Conservation (phyloP, 1,284 basidiomycete genomes). For the Gymnopus androsaceus region DNA sequence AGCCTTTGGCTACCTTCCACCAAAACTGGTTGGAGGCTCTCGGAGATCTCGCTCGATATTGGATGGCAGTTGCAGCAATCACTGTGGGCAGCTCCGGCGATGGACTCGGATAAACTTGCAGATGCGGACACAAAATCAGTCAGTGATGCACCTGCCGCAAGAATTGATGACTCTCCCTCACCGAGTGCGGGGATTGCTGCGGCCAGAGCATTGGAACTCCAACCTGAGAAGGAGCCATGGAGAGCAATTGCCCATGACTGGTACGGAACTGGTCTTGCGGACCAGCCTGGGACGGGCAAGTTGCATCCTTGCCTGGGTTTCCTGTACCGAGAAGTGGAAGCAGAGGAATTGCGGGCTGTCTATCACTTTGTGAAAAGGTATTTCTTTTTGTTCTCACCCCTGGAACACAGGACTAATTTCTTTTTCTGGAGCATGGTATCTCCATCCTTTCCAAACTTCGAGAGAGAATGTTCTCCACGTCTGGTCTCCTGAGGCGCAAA, state of each 20-base stretch:
- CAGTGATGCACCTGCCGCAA: conserved; percentile 54
- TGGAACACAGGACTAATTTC: conserved; percentile 4
- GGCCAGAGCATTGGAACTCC: conserved; percentile 82
- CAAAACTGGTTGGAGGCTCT: conserved; percentile 93
- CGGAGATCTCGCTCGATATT: conserved; percentile 92
- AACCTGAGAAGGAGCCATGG: conserved; percentile 93
- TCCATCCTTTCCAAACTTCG: conserved; percentile 84
- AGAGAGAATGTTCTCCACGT: conserved; percentile 86
- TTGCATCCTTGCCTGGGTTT: conserved; percentile 95
- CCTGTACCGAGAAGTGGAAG: conserved; percentile 78
- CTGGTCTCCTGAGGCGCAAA: conserved; percentile 78
- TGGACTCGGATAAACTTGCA: conserved; percentile 30
- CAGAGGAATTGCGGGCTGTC: conserved; percentile 82
- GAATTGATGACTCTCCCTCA: conserved; percentile 67
- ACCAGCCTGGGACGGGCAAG: conserved; percentile 89
- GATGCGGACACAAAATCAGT: conserved; percentile 39
- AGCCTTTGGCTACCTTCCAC: conserved; percentile 69
- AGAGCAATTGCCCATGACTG: conserved; percentile 87
- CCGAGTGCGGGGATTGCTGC: conserved; percentile 87
- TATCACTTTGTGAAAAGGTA: conserved; percentile 97
- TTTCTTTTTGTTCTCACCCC: conserved; percentile 16
- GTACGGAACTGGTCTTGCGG: conserved; percentile 87
- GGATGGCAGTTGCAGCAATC: conserved; percentile 88
- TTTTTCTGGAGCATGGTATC: conserved; percentile 72
- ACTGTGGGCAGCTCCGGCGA: conserved; percentile 46